Percentiles rank a stretch among this genome's conserved stretches.
phyloP scores from a whole-genome alignment of 345 rosid species.

The Eucalyptus leucophloia region DNA sequence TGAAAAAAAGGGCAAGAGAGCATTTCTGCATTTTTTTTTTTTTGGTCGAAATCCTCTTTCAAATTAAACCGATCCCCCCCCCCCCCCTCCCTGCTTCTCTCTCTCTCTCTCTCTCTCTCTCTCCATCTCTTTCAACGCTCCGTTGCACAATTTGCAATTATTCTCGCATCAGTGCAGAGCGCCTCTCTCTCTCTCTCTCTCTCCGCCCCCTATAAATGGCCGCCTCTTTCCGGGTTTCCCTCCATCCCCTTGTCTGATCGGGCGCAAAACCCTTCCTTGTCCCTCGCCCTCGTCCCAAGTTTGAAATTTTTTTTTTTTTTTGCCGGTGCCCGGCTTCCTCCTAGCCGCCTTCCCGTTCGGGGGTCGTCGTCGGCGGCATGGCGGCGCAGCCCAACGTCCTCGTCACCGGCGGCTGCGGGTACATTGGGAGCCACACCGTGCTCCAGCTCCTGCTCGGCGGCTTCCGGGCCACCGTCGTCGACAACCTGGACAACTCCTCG shows the following conservation, averaged over 20 bases:
- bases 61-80: neutral
- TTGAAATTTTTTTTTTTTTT: neutral
- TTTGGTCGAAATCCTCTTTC: neutral
- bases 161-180: neutral
- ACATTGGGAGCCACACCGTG: slow-evolving; percentile 95
- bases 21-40: neutral
- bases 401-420: slow-evolving; percentile 97
- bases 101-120: neutral
- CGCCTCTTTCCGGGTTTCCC: neutral
- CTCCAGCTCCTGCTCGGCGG: slow-evolving; percentile 76
- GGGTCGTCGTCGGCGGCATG: neutral
- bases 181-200: neutral
- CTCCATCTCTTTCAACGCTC: neutral
- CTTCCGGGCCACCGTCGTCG: slow-evolving; percentile 54
- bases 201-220: neutral
- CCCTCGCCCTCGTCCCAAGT: neutral
- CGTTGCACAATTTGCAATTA: neutral
- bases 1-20: neutral
- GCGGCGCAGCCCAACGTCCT: slow-evolving; percentile 16
- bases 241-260: neutral
- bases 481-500: slow-evolving; percentile 84
- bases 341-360: neutral
- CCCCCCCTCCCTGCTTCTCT: neutral
- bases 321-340: neutral
- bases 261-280: neutral